phyloP scores from a whole-genome alignment of 768 basidiomycete genomes.

The Aureoboletus auriporus region DNA sequence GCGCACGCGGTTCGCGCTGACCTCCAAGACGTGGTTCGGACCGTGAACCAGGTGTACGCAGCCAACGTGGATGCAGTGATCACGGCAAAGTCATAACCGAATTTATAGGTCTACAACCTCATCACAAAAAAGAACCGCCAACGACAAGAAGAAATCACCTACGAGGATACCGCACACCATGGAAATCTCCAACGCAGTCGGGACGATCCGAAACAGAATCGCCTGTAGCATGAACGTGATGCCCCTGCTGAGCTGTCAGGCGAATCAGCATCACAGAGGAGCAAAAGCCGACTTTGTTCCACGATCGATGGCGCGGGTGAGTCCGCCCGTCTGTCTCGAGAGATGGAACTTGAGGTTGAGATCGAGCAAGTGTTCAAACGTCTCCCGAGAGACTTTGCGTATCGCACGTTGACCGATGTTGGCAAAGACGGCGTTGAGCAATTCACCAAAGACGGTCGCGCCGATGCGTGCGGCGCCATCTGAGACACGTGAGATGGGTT shows the following conservation, averaged over 20 bases:
- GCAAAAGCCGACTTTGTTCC: slow-evolving; percentile 78
- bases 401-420: slow-evolving; percentile 93
- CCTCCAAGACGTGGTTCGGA: slow-evolving; percentile 96
- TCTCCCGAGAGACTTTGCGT: slow-evolving; percentile 91
- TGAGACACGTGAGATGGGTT: slow-evolving; percentile 29
- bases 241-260: slow-evolving; percentile 50
- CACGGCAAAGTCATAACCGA: slow-evolving; percentile 95
- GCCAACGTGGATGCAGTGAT: slow-evolving; percentile 82
- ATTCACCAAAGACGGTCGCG: slow-evolving; percentile 85
- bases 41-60: slow-evolving; percentile 95
- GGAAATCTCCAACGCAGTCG: slow-evolving; percentile 92
- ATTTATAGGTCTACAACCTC: slow-evolving; percentile 79
- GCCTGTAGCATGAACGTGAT: slow-evolving; percentile 94
- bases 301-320: slow-evolving; percentile 94
- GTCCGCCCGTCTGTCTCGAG: slow-evolving; percentile 88
- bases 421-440: slow-evolving; percentile 94
- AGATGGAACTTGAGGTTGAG: slow-evolving; percentile 92
- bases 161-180: slow-evolving; percentile 98
- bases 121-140: background rate
- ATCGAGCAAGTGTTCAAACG: slow-evolving; percentile 89
- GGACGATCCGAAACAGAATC: slow-evolving; percentile 90
- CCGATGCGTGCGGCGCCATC: slow-evolving; percentile 90
- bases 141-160: slow-evolving; percentile 21
- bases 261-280: background rate
- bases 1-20: slow-evolving; percentile 27